These are phyloP conservation scores for Austroboletus eburneus DNA, from an alignment of 768 basidiomycete genomes.

Conservation along the genomic window DNA sequence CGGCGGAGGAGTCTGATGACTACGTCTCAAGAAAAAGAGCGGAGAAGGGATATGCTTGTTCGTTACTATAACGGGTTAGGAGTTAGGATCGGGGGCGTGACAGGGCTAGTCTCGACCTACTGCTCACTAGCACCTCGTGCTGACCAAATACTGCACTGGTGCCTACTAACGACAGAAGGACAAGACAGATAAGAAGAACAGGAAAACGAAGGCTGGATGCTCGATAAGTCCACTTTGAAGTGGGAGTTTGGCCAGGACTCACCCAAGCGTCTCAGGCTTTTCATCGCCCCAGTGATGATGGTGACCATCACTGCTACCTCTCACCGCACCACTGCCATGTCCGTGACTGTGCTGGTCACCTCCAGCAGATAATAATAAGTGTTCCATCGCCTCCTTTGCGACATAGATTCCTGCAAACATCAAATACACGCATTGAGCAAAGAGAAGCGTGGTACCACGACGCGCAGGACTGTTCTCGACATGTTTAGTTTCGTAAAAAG, in stretches of 20 bases:
- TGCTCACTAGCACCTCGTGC: constrained; percentile 58
- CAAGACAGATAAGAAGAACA: constrained; percentile 47
- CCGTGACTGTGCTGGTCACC: constrained; percentile 64
- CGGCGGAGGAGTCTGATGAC: constrained; percentile 6
- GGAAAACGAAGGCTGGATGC: constrained; percentile 62
- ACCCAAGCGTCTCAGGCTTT: constrained; percentile 39
- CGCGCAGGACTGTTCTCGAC: constrained; percentile 50
- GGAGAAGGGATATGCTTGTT: constrained; percentile 60
- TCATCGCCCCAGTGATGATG: constrained; percentile 71
- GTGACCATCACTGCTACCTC: constrained; percentile 34
- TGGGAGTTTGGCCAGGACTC: constrained; percentile 13
- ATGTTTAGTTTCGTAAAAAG: background rate
- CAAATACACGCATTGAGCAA: constrained; percentile 89
- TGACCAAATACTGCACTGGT: constrained; percentile 60
- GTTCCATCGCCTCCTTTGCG: constrained; percentile 95
- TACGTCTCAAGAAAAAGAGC: constrained; percentile 39
- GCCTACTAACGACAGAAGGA: constrained; percentile 52
- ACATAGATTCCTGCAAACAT: constrained; percentile 95
- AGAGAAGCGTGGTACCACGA: constrained; percentile 67
- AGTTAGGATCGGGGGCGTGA: background rate
- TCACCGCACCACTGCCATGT: constrained; percentile 58
- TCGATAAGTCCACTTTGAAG: background rate
- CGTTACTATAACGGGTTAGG: constrained; percentile 40
- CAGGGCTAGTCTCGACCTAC: constrained; percentile 37
- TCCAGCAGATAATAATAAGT: constrained; percentile 76